These are phyloP conservation scores for Ganoderma meredithae DNA, from an alignment of 1,284 basidiomycete genomes.

Conservation along the genomic window DNA sequence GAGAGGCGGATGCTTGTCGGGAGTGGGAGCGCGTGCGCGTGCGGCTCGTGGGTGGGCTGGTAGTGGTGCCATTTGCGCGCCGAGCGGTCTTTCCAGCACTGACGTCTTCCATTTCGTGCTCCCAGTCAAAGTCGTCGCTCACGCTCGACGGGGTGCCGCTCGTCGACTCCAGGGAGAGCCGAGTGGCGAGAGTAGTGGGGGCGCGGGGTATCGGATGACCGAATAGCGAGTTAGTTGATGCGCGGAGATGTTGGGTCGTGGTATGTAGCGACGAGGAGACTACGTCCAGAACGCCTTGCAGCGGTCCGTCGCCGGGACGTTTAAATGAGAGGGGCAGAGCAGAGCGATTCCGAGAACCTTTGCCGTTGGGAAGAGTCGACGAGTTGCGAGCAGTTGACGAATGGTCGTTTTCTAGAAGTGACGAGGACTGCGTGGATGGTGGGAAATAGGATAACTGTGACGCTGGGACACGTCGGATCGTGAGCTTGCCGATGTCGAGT, in stretches of 20 bases:
- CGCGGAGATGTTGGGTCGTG: slow-evolving; percentile 25
- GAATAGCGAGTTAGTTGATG: slow-evolving; percentile 31
- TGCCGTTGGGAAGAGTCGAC: slow-evolving; percentile 20
- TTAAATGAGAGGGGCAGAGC: slow-evolving; percentile 20
- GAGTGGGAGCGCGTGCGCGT: slow-evolving; percentile 5
- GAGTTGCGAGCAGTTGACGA: slow-evolving; percentile 6
- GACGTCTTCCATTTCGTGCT: slow-evolving; percentile 42
- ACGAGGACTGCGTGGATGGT: slow-evolving; percentile 29
- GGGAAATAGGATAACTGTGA: slow-evolving; percentile 44
- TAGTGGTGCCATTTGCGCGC: neutral
- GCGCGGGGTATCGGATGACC: slow-evolving; percentile 28
- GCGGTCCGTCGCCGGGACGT: slow-evolving; percentile 16
- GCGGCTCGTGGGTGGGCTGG: neutral
- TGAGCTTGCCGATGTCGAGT: slow-evolving; percentile 25
- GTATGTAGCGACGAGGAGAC: slow-evolving; percentile 27
- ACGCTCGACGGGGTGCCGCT: slow-evolving; percentile 39
- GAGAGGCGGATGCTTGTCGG: slow-evolving; percentile 14
- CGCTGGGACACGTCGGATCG: slow-evolving; percentile 40
- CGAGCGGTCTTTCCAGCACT: slow-evolving; percentile 15
- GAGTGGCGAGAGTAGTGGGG: slow-evolving; percentile 30
- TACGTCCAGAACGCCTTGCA: slow-evolving; percentile 27
- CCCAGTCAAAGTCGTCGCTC: slow-evolving; percentile 42
- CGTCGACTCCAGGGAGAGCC: slow-evolving; percentile 40
- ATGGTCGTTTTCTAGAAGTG: slow-evolving; percentile 10
- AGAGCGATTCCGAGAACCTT: slow-evolving; percentile 11